These are phyloP conservation scores for Entophlyctis luteolus DNA, from an alignment of 192 early-diverging fungal species.

Conservation along the genomic window DNA sequence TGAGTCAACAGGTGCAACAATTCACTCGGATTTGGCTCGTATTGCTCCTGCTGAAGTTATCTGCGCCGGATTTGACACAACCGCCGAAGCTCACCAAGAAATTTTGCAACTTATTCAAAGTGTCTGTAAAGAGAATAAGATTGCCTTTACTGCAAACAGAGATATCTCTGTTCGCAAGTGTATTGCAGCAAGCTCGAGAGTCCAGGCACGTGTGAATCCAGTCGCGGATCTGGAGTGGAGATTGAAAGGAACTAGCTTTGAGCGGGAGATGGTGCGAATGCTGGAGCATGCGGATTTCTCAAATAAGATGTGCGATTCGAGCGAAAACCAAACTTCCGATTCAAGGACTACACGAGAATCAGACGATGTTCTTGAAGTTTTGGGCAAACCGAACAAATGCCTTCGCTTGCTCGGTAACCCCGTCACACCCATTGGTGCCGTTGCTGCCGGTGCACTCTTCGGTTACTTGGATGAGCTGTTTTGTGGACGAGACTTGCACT, in stretches of 20 bases:
- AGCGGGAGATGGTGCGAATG: neutral
- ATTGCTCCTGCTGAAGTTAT: conserved; percentile 85
- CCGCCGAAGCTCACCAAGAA: neutral
- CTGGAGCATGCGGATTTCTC: too few relatives aligned
- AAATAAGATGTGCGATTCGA: too few relatives aligned
- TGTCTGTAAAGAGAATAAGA: too few relatives aligned
- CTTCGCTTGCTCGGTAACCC: neutral
- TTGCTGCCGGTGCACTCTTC: conserved; percentile 57
- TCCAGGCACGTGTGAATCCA: conserved; percentile 3
- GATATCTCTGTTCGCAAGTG: neutral
- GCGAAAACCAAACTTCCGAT: too few relatives aligned
- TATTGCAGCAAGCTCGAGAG: neutral
- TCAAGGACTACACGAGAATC: too few relatives aligned
- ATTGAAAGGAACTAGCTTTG: neutral
- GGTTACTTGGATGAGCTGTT: conserved; percentile 74
- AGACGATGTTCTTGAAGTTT: too few relatives aligned
- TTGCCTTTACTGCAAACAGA: too few relatives aligned
- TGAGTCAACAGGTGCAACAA: conserved; percentile 37
- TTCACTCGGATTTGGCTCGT: conserved; percentile 70
- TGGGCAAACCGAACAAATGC: neutral
- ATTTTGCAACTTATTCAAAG: neutral
- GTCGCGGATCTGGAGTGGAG: neutral
- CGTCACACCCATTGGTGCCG: neutral
- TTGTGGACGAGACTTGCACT: conserved; percentile 53
- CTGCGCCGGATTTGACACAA: too few relatives aligned